Conservation (phyloP, 73 alveolate genomes). For the Paramecium pentaurelia region DNA sequence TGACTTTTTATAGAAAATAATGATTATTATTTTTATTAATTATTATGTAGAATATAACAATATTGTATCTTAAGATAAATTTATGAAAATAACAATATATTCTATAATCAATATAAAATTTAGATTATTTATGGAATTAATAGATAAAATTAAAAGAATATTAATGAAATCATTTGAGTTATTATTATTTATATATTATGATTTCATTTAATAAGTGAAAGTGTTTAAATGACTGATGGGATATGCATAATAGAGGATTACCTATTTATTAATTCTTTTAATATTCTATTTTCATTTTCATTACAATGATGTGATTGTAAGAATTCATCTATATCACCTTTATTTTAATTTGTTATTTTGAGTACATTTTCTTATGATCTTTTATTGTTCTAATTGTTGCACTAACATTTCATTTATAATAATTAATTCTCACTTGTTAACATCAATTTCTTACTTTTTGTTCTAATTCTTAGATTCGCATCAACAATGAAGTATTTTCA, state of each 20-base stretch:
- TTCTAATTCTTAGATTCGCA: background rate
- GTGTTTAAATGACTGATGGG: constrained; percentile 6
- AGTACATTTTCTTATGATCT: background rate
- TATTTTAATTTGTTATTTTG: background rate
- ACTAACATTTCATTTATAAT: background rate
- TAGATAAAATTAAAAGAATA: no score
- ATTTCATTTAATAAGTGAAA: background rate
- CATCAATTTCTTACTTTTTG: background rate
- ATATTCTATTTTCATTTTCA: background rate
- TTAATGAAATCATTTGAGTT: background rate
- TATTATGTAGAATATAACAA: no score
- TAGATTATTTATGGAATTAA: no score
- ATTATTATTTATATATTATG: background rate
- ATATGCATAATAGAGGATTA: background rate
- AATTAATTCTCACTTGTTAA: background rate
- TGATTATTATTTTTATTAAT: no score
- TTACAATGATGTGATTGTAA: background rate
- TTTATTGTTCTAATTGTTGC: background rate
- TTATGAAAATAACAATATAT: no score
- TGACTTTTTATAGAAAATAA: no score
- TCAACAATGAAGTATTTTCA: background rate
- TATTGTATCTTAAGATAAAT: no score
- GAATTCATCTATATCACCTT: background rate
- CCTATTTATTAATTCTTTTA: background rate
- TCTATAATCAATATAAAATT: no score